phyloP scores from a whole-genome alignment of 768 basidiomycete species.

The Macrolepiota fuliginosa region DNA sequence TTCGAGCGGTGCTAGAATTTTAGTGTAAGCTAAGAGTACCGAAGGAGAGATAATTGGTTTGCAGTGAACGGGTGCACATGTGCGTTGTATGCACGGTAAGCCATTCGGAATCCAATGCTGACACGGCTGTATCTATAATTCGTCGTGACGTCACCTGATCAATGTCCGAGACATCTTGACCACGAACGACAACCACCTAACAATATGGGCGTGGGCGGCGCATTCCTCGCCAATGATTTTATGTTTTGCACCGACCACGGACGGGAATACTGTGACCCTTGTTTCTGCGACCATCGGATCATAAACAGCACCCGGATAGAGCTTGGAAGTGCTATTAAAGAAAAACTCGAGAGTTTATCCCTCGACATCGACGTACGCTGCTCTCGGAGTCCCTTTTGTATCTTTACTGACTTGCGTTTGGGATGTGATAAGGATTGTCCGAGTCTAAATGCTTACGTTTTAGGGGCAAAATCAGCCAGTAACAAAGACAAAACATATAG shows the following conservation, averaged over 20 bases:
- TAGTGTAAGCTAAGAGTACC: too few species aligned
- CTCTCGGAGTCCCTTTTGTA: not conserved
- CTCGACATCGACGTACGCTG: conserved; percentile 11
- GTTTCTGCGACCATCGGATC: conserved; percentile 28
- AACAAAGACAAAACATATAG: not conserved
- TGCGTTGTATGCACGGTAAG: too few species aligned
- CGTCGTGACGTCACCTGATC: not conserved
- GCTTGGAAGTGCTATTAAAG: not conserved
- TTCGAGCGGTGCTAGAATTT: too few species aligned
- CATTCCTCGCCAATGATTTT: conserved; percentile 26
- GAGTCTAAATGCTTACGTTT: not conserved
- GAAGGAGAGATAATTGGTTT: too few species aligned
- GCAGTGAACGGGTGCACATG: too few species aligned
- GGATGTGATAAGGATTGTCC: not conserved
- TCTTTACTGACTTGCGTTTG: not conserved
- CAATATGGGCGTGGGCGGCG: not conserved
- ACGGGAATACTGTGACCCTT: conserved; percentile 26
- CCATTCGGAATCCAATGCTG: too few species aligned
- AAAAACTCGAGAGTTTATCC: conserved; percentile 18
- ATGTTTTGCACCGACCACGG: conserved; percentile 32
- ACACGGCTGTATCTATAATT: too few species aligned
- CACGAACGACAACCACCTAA: not conserved
- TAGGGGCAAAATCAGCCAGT: not conserved
- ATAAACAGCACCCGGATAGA: conserved; percentile 27
- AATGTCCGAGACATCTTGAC: not conserved